phyloP scores from a whole-genome alignment of 2,329 filamentous ascomycete genomes.

The Rhinocladiella similis region DNA sequence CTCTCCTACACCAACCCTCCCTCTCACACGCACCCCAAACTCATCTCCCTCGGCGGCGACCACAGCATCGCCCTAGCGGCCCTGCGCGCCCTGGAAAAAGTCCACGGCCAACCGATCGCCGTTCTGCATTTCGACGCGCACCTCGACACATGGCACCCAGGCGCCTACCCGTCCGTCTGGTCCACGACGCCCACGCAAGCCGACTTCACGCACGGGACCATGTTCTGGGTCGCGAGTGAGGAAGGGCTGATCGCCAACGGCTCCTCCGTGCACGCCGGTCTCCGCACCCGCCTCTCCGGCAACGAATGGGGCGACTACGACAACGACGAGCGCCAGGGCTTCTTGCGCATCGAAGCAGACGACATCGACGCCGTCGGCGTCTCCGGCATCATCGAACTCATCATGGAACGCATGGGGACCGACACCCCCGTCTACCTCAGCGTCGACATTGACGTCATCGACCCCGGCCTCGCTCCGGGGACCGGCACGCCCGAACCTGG shows the following conservation, averaged over 20 bases:
- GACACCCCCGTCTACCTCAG: constrained; percentile 78
- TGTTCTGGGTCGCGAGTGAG: constrained; percentile 85
- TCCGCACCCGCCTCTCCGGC: constrained; percentile 73
- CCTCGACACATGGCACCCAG: constrained; percentile 79
- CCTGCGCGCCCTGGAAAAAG: constrained; percentile 63
- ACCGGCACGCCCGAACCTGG: constrained; percentile 89
- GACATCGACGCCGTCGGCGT: constrained; percentile 83
- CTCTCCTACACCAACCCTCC: constrained; percentile 36
- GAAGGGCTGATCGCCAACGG: constrained; percentile 77
- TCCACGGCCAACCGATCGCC: constrained; percentile 63
- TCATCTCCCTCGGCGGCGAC: constrained; percentile 72
- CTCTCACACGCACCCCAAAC: constrained; percentile 43
- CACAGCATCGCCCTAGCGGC: constrained; percentile 71
- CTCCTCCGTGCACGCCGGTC: constrained; percentile 76
- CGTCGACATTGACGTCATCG: constrained; percentile 79
- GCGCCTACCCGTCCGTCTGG: constrained; percentile 76
- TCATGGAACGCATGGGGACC: constrained; percentile 70
- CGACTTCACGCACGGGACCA: constrained; percentile 83
- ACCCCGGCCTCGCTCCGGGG: constrained; percentile 69
- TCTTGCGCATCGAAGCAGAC: constrained; percentile 76
- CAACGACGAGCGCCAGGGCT: constrained; percentile 74
- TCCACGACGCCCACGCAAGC: constrained; percentile 56
- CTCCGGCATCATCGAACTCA: constrained; percentile 67
- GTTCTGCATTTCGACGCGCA: constrained; percentile 70
- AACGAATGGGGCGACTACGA: constrained; percentile 67